Base-by-base conservation (phyloP, 768 basidiomycete genomes). In the Suillus subluteus region DNA sequence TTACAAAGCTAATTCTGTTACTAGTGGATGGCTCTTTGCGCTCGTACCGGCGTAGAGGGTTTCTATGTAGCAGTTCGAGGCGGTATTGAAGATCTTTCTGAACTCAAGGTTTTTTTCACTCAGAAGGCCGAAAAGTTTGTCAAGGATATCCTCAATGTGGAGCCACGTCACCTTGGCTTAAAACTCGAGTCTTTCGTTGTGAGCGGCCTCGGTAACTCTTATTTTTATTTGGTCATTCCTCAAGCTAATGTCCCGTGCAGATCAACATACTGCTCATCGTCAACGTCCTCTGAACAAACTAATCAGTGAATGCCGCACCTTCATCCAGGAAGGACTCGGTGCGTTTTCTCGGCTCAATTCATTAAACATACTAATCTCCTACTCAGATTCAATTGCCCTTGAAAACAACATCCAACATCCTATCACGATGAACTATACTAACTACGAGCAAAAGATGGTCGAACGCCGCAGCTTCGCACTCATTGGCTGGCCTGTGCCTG, bases 381-480 rank as follows among this genome's bases (percentile, higher is more conserved):
- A 46, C 46, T 48, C 15, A 52, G 50, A 26, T 52, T 44, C 32
- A 62, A 41, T 46, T 21, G 12, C 44, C 48, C 40, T 43, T 18
- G 13, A 40, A 23, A 30, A 63, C 12, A 63, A 63, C 32, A 23
- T 50, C 23, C 32, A 56, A 12, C 6, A 6, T 6, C 4, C 5
- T 23, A 23, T 44, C 44, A 63, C 54, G 6, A 63, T 63, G 62
- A 63, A 58, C 11, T 63, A 56, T n/a, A 48, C 38, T 26, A 63
- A 63, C 11, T 63, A 63, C 6, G 11, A 63, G 48, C 23, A 12
- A 3, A 48, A 13, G 13, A 48, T 63, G 8, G 62, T 63, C 6
- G 13, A 63, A 32, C 13, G 21, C 48, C 26, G 12, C 11, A 32
- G 62, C 50, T n/a, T 63, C 2, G 6, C 23, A 2, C 44, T 63